These are phyloP conservation scores for Tylopilus rubrobrunneus DNA, from an alignment of 768 basidiomycete genomes.

Conservation along the genomic window DNA sequence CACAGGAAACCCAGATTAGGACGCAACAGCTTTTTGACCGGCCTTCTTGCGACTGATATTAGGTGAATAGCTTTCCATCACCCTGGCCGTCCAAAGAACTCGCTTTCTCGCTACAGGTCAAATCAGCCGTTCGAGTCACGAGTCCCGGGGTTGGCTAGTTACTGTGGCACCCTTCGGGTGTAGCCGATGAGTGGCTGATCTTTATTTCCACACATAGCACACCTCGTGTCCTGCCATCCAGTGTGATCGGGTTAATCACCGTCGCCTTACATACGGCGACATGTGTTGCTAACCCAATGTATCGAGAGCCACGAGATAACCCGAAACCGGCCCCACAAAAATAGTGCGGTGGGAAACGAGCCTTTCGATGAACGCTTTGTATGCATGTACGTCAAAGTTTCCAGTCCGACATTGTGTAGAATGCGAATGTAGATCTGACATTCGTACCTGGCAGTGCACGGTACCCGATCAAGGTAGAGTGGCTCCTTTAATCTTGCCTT, in stretches of 20 bases:
- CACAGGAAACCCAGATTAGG: background rate
- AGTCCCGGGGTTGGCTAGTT: background rate
- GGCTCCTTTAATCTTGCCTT: background rate
- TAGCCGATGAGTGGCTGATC: background rate
- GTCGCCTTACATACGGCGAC: slow-evolving; percentile 2
- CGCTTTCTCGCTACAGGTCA: background rate
- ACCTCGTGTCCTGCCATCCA: slow-evolving; percentile 14
- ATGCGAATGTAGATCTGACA: background rate
- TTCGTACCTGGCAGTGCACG: background rate
- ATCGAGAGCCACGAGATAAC: background rate
- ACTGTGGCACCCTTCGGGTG: background rate
- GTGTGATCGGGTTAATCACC: slow-evolving; percentile 12
- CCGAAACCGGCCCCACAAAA: background rate
- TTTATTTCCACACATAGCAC: background rate
- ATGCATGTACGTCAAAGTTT: background rate
- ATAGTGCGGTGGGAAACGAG: background rate
- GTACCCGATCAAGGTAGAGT: background rate
- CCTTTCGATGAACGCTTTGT: background rate
- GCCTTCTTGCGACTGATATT: background rate
- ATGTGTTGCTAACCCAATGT: background rate
- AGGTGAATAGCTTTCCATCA: background rate
- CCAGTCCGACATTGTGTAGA: background rate
- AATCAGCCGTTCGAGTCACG: background rate
- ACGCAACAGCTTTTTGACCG: background rate
- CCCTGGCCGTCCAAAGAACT: background rate